Evolutionary conservation across 2,329 filamentous ascomycete genomes (phyloP), one percentile per base, ranked within the genome.

Genomic region (Penicillium carneum): DNA sequence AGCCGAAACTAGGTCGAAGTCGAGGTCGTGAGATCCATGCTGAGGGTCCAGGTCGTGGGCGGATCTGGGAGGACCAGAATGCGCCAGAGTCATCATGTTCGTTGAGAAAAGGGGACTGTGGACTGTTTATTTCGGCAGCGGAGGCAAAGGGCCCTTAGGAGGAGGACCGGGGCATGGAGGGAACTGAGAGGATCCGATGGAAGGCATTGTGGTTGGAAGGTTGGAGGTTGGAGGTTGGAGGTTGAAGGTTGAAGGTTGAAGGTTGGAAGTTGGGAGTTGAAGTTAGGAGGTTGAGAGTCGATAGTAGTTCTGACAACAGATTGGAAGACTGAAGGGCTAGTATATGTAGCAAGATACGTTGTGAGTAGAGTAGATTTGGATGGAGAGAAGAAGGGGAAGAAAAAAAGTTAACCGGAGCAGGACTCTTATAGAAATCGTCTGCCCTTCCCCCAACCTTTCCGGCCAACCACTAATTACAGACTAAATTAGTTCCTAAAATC

Each of bases 91-190:
- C 74, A 68, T 76, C 69, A 74, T 63, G 61, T 69, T 76, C 73
- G 69, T 75, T 68, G 66, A 65, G 66, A 63, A 63, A 53, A 62
- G 58, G 51, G 16, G 49, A 54, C 41, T 33, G 16, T n/a, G 59
- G 56, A 51, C 60, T 41, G 49, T 68, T 74, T 77, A 77, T 70
- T 77, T 77, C 38, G 75, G 75, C 63, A 77, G 69, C 57, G 75
- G 75, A 68, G 75, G 75, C 31, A 77, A 70, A 72, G 75, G 75
- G 53, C 75, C 75, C 74, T 75, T 76, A 53, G 75, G 75, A 55
- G 75, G 75, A 67, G 75, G 75, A 41, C 75, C 75, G 5, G 75
- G 75, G 70, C 75, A 77, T 56, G 75, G 75, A 72, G 75, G 75
- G 65, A 77, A 76, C 53, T 76, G 73, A 70, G 74, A 74, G 46